These are phyloP conservation scores for Pichia sp. DNA, from an alignment of 1,139 yeast genomes.

Conservation along the genomic window DNA sequence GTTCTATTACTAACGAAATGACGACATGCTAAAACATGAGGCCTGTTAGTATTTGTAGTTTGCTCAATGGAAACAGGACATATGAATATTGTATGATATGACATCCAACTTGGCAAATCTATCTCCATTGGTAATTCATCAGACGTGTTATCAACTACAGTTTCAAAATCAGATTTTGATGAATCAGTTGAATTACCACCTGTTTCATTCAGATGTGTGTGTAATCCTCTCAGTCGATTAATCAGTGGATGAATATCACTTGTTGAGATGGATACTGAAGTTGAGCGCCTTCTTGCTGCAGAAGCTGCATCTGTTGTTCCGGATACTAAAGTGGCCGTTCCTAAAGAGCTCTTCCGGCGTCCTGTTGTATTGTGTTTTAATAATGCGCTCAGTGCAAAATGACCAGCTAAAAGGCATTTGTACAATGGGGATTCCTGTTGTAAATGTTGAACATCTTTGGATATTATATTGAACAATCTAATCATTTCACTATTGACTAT, in stretches of 20 bases:
- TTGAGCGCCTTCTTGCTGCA: neutral
- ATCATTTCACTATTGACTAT: slow-evolving; percentile 2
- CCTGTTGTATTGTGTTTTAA: slow-evolving; percentile 2
- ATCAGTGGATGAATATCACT: slow-evolving; percentile 2
- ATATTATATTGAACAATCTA: slow-evolving; percentile 5
- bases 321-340: neutral
- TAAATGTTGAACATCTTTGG: neutral
- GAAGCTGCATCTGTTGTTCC: no score
- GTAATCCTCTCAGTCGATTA: slow-evolving; percentile 2
- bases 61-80: slow-evolving; percentile 53
- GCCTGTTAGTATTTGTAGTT: slow-evolving; percentile 57
- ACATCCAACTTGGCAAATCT: slow-evolving; percentile 53
- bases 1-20: slow-evolving; percentile 58
- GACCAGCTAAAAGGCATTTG: slow-evolving; percentile 10
- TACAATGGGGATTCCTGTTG: slow-evolving; percentile 11
- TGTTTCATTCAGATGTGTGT: neutral
- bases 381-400: slow-evolving; percentile 9
- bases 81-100: slow-evolving; percentile 13
- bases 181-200: neutral
- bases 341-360: slow-evolving; percentile 7
- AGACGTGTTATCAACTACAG: neutral
- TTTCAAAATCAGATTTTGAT: neutral
- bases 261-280: neutral
- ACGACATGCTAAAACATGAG: slow-evolving; percentile 62
- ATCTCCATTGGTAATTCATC: slow-evolving; percentile 63